Conservation (phyloP, 129 eudicot species). For the Pulicaria dysenterica region DNA sequence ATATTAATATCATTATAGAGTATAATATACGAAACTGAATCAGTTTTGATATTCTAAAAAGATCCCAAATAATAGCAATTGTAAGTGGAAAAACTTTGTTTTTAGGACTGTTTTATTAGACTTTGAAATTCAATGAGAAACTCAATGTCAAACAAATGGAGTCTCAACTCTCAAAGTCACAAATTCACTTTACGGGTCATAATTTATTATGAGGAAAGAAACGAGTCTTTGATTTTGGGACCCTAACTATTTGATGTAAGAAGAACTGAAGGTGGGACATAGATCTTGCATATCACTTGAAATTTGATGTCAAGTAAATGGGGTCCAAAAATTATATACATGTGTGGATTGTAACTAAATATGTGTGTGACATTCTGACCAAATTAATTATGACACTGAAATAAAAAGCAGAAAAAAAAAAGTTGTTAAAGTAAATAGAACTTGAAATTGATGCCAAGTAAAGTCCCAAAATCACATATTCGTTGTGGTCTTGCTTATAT, state of each 20-base stretch:
- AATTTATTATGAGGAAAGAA: background rate
- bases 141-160: background rate
- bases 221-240: background rate
- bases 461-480: background rate
- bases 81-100: too few species aligned
- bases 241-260: background rate
- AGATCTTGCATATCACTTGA: background rate
- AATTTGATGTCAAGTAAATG: background rate
- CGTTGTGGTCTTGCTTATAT: conserved; percentile 7
- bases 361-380: too few species aligned
- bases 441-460: background rate
- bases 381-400: too few species aligned
- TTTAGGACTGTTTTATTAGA: too few species aligned
- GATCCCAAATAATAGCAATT: too few species aligned
- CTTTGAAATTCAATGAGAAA: background rate
- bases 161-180: background rate
- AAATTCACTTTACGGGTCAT: background rate
- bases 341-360: too few species aligned
- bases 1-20: too few species aligned
- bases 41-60: too few species aligned
- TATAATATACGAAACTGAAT: too few species aligned
- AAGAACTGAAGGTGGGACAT: background rate
- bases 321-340: background rate
- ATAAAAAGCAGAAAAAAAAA: too few species aligned
- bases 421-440: background rate